These are phyloP conservation scores for Neonectria magnoliae DNA, from an alignment of 2,329 filamentous ascomycete genomes.

Conservation along the genomic window DNA sequence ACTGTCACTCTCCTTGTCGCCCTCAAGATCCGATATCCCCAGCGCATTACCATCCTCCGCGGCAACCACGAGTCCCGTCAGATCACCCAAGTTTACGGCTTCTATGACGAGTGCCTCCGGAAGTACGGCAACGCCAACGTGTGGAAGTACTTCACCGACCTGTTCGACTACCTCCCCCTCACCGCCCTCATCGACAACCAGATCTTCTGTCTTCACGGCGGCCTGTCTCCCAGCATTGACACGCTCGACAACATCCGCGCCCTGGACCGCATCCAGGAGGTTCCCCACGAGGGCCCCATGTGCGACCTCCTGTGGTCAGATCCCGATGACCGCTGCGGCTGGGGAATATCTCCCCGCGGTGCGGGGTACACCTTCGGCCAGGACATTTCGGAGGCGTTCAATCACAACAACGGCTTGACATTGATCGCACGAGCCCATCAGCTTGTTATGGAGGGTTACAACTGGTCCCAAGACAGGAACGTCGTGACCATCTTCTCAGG, in stretches of 20 bases:
- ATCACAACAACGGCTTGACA: slow-evolving; percentile 98
- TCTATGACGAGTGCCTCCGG: slow-evolving; percentile 98
- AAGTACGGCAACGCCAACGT: slow-evolving; percentile 99
- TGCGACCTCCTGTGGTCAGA: slow-evolving; percentile 98
- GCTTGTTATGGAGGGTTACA: slow-evolving; percentile 99
- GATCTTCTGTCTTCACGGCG: slow-evolving; percentile 98
- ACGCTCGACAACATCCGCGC: slow-evolving; percentile 95
- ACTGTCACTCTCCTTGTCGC: slow-evolving; percentile 96
- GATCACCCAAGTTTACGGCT: slow-evolving; percentile 99
- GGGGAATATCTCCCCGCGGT: slow-evolving; percentile 94
- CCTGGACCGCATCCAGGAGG: slow-evolving; percentile 96
- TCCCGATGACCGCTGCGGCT: slow-evolving; percentile 94
- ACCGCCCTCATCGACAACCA: slow-evolving; percentile 99
- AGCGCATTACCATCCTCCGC: slow-evolving; percentile 97
- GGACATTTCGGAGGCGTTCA: slow-evolving; percentile 98
- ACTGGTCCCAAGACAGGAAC: slow-evolving; percentile 98
- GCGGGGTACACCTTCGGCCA: slow-evolving; percentile 96
- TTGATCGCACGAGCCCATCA: slow-evolving; percentile 97
- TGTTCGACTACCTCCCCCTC: slow-evolving; percentile 97
- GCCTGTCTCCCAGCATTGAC: slow-evolving; percentile 94
- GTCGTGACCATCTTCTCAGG: slow-evolving; percentile 99
- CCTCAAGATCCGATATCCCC: slow-evolving; percentile 97
- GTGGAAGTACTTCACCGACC: slow-evolving; percentile 99
- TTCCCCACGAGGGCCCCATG: slow-evolving; percentile 98
- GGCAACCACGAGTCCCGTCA: slow-evolving; percentile 99